Evolutionary conservation across 352 stramenopile genomes (phyloP), one percentile per base, ranked within the genome.

Genomic region (Phytophthora agathidicida): DNA sequence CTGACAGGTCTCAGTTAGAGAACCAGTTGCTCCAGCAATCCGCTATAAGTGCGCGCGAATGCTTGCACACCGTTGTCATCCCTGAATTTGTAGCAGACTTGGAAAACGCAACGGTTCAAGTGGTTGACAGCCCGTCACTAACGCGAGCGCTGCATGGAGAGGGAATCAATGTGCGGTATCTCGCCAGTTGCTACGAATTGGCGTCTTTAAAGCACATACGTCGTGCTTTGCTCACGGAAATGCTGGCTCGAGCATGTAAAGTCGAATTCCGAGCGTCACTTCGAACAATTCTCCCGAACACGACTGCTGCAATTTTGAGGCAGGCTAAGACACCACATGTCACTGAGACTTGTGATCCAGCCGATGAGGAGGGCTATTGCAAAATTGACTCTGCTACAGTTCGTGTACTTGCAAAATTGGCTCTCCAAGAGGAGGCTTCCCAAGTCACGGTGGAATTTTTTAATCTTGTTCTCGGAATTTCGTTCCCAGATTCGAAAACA

Each of bases 181-280:
- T 93, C 7, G 78, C 80, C 2, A 68, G 65, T 9, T 87, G 82
- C 49, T 93, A 73, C 46, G 71, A 85, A 8, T 26, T 77, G 7
- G 65, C 75, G 8, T 81, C 54, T 5, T 20, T 68, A 3, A 72
- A 77, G n/a, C 72, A 90, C 46, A 52, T 73, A 22, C 76, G 70
- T 20, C 67, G 67, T 14, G 37, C 76, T 2, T 71, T 93, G 20
- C 43, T 89, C 5, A 61, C 59, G 0, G 80, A 91, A 32, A 89
- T 91, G 73, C 30, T 93, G 10, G 80, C 77, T 20, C 71, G 83
- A 14, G 73, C 75, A 0, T 80, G 73, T 61, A 91, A 93, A 53
- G 49, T 71, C 9, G 73, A 86, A n/a, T 41, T 89, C 0, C 60
- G 64, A 17, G 59, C 38, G 2, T 71, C 71, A 19, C 47, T 89